Base-by-base conservation (phyloP, 1,284 basidiomycete species). In the Coniferiporia sulphurascens region DNA sequence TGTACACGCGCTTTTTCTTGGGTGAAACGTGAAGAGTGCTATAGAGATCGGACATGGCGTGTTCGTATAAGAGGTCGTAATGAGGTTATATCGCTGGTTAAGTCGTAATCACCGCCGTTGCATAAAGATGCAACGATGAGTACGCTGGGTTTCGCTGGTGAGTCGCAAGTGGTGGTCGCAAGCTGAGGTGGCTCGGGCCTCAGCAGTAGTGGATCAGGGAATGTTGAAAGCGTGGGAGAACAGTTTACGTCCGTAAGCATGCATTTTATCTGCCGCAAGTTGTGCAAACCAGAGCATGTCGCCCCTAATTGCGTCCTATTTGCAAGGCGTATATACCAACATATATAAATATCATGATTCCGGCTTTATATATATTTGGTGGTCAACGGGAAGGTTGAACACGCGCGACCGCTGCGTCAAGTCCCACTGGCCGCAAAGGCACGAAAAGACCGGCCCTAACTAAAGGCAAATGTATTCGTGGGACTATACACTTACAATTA, bases 21-120 rank as follows among this genome's bases (percentile, higher is more conserved):
- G 85, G 86, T 44, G 87, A 87, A 52, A 87, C 73, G 54, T 77
- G 73, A 27, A 89, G 78, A 36, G 78, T 70, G 48, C 82, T 73
- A 69, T 87, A 87, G 15, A 87, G 70, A 65, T 83, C 80, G 17
- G 84, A 79, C 86, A 88, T 88, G 46, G 48, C 62, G 41, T 10
- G 19, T 15, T 45, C 17, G 21, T 50, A 7, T 45, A 45, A 45
- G 41, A 34, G n/a, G 50, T 32, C 3, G 38, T 43, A 19, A 49
- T 22, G 35, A 22, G 49, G 17, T 45, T 49, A 27, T 58, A 34
- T 57, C 56, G 56, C 56, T 51, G 22, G 17, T 8, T 13, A 15
- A 13, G 41, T 13, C 12, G 41, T 43, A 27, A 27, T 2, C 27
- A 27, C 27, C 27, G 27, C 27, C 27, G 27, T 27, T 27, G 27